A percentile compares a stretch with the other conserved stretches of the same genome.
These are phyloP conservation scores for Hirsutella rhossiliensis DNA, from an alignment of 2,329 filamentous ascomycete genomes.

Conservation along the genomic window DNA sequence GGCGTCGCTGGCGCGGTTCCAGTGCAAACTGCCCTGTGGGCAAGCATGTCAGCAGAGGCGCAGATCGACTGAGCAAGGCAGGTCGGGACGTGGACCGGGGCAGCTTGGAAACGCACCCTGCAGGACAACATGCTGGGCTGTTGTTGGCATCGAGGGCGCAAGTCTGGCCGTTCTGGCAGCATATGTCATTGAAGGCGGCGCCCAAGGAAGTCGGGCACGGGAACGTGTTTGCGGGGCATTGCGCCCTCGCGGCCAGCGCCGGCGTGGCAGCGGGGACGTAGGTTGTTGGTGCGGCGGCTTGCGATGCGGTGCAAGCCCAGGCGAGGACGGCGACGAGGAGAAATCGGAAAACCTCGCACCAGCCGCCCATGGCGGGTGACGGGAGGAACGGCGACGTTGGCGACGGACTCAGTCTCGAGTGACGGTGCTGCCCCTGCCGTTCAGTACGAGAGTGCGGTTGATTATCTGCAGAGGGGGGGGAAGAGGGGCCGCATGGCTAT, in stretches of 20 bases:
- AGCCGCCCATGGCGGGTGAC: background rate
- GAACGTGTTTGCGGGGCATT: slow-evolving; percentile 37
- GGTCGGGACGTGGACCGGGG: background rate
- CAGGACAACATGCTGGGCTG: slow-evolving; percentile 41
- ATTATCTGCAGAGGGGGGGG: too few relatives aligned
- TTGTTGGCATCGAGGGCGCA: slow-evolving; percentile 37
- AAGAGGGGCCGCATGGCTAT: too few relatives aligned
- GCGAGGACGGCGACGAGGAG: background rate
- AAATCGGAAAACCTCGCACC: background rate
- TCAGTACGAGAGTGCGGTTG: too few relatives aligned
- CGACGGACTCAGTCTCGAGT: background rate
- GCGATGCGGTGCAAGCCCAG: background rate
- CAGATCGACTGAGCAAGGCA: background rate
- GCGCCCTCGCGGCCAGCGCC: slow-evolving; percentile 13
- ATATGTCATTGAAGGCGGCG: slow-evolving; percentile 32
- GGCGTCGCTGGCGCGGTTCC: slow-evolving; percentile 35
- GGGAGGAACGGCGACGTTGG: background rate
- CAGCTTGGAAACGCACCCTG: slow-evolving; percentile 25
- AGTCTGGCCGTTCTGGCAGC: slow-evolving; percentile 37
- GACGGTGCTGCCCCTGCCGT: too few relatives aligned
- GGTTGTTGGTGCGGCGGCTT: slow-evolving; percentile 2
- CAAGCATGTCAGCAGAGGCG: background rate
- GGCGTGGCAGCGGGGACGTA: slow-evolving; percentile 10
- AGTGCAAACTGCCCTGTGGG: slow-evolving; percentile 39
- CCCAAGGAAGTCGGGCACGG: slow-evolving; percentile 36